phyloP scores from a whole-genome alignment of 2,329 filamentous ascomycete species.

The Colletotrichum tropicale region DNA sequence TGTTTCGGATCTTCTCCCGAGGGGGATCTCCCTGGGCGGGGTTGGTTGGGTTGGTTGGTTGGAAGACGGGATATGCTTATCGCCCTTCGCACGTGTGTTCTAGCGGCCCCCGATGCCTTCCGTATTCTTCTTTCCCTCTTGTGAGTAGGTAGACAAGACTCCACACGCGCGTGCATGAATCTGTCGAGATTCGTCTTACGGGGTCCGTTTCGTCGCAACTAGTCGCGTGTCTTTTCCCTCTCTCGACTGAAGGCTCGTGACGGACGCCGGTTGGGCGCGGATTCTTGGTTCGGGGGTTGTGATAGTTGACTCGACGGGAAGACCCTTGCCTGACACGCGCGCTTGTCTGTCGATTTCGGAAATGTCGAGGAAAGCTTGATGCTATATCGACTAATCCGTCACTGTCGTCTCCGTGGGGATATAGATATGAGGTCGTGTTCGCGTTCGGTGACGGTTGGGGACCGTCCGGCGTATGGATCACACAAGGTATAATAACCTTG shows the following conservation, averaged over 20 bases:
- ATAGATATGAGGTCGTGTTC: not conserved
- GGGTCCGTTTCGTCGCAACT: not conserved
- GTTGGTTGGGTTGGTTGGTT: not conserved
- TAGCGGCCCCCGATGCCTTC: not conserved
- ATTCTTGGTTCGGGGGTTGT: not conserved
- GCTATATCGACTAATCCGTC: not conserved
- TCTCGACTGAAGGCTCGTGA: not conserved
- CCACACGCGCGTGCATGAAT: not conserved
- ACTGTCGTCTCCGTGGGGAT: not conserved
- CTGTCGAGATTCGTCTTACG: not conserved
- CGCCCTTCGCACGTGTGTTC: not conserved
- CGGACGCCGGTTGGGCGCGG: not conserved
- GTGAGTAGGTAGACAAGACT: not conserved
- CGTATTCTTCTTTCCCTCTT: not conserved
- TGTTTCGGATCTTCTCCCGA: constrained; percentile 14
- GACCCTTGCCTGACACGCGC: not conserved
- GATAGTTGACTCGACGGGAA: not conserved
- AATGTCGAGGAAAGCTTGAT: not conserved
- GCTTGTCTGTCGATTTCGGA: not conserved
- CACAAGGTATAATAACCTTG: not conserved
- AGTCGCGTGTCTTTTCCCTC: not conserved
- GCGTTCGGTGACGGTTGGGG: not conserved
- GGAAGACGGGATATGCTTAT: constrained; percentile 7
- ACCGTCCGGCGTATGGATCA: not conserved
- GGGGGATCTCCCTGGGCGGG: not conserved